Evolutionary conservation across 2,329 filamentous ascomycete species (phyloP).

Genomic region (Colletotrichum endophyticum): DNA sequence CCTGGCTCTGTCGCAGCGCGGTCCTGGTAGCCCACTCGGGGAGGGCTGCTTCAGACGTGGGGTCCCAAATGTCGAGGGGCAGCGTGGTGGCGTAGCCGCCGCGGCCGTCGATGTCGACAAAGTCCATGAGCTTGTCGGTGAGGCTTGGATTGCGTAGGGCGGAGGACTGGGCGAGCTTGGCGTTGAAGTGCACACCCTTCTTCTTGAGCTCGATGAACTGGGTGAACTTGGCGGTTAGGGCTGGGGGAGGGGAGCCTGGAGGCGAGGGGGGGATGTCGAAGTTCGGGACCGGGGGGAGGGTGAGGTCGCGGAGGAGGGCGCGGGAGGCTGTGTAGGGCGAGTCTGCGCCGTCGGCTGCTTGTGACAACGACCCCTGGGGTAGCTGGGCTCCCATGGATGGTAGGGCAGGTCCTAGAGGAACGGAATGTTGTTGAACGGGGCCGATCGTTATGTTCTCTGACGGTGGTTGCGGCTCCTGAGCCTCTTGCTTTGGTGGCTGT

Average conservation of each 20-base stretch:
- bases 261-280: slow-evolving; percentile 78
- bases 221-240: slow-evolving; percentile 70
- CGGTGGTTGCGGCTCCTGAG: not conserved
- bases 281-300: slow-evolving; percentile 73
- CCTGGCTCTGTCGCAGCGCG: slow-evolving; percentile 53
- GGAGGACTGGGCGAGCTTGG: slow-evolving; percentile 69
- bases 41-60: slow-evolving; percentile 44
- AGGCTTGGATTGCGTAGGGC: slow-evolving; percentile 76
- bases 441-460: slow-evolving; percentile 25
- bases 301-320: slow-evolving; percentile 71
- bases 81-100: slow-evolving; percentile 72
- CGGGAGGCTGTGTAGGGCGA: slow-evolving; percentile 75
- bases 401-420: slow-evolving; percentile 44
- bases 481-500: not conserved
- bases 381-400: slow-evolving; percentile 30
- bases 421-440: slow-evolving; percentile 33
- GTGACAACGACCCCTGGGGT: slow-evolving; percentile 18
- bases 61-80: slow-evolving; percentile 61
- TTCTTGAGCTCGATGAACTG: slow-evolving; percentile 80
- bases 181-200: slow-evolving; percentile 79
- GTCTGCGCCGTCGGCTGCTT: slow-evolving; percentile 29
- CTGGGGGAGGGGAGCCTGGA: slow-evolving; percentile 60
- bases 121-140: slow-evolving; percentile 74
- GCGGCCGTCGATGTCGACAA: slow-evolving; percentile 56
- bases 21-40: slow-evolving; percentile 60